phyloP scores from a whole-genome alignment of 2,329 filamentous ascomycete genomes.

The Graphiopsis chlorocephala region DNA sequence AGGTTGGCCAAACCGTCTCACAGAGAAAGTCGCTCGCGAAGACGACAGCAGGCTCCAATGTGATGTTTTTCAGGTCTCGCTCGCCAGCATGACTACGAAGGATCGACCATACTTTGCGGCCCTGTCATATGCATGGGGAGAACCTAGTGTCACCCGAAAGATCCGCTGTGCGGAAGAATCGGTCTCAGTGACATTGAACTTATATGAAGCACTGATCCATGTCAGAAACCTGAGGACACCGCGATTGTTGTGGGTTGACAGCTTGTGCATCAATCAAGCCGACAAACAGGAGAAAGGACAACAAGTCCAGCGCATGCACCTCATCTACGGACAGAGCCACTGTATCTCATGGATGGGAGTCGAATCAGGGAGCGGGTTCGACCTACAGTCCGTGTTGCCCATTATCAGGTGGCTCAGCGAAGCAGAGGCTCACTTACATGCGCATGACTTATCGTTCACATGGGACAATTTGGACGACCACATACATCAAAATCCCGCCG shows the following conservation, averaged over 20 bases:
- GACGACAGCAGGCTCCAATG: background rate
- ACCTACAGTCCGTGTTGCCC: background rate
- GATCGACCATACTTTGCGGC: background rate
- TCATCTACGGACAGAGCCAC: background rate
- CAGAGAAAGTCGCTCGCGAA: background rate
- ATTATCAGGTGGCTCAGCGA: background rate
- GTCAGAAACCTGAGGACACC: background rate
- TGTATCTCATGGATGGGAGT: background rate
- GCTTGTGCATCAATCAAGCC: constrained; percentile 14
- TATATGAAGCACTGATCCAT: background rate
- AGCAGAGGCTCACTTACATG: background rate
- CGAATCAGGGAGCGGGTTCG: background rate
- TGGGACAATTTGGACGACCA: background rate
- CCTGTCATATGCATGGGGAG: background rate
- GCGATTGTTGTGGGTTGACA: constrained; percentile 10
- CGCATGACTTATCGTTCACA: background rate
- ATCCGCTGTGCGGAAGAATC: background rate
- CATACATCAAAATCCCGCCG: background rate
- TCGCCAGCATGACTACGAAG: background rate
- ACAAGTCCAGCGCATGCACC: constrained; percentile 14
- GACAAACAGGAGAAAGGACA: background rate
- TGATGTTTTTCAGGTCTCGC: background rate
- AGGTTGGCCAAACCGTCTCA: background rate
- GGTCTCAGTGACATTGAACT: background rate
- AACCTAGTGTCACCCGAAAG: background rate